phyloP scores from a whole-genome alignment of 2,329 filamentous ascomycete genomes.

The Trichoderma lentiforme region DNA sequence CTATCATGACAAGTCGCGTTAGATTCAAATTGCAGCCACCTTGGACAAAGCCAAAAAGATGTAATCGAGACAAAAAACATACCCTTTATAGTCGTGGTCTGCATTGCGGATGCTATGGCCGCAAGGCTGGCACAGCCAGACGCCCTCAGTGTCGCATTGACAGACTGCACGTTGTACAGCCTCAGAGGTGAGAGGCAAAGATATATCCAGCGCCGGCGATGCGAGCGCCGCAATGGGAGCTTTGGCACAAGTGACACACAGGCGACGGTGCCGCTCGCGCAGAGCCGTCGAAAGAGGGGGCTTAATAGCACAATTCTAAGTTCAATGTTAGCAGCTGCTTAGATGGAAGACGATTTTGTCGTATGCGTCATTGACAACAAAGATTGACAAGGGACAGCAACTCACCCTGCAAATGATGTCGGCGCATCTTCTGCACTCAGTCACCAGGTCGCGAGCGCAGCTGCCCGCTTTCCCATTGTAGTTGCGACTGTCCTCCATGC shows the following conservation, averaged over 20 bases:
- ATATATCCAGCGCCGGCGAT: conserved; percentile 42
- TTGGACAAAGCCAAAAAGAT: neutral
- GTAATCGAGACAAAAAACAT: conserved; percentile 23
- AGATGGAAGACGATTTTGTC: neutral
- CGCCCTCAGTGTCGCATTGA: conserved; percentile 51
- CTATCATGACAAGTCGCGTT: conserved; percentile 31
- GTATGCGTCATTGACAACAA: neutral
- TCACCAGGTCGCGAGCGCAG: conserved; percentile 86
- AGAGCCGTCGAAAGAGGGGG: conserved; percentile 66
- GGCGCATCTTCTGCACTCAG: conserved; percentile 74
- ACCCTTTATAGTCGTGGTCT: conserved; percentile 59
- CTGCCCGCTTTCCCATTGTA: conserved; percentile 66
- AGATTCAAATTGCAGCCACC: neutral
- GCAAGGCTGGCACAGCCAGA: conserved; percentile 86
- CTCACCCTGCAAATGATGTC: conserved; percentile 78
- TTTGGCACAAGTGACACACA: conserved; percentile 72
- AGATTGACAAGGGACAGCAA: conserved; percentile 10
- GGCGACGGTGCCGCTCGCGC: conserved; percentile 72
- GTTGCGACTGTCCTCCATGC: conserved; percentile 52
- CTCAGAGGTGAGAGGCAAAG: conserved; percentile 49
- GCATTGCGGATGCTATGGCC: conserved; percentile 64
- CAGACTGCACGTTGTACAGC: conserved; percentile 56
- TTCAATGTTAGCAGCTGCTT: neutral
- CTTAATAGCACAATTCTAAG: conserved; percentile 86
- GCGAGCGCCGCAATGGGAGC: conserved; percentile 62